These are phyloP conservation scores for Quercus glauca DNA, from an alignment of 306 rosid species.

Conservation along the genomic window DNA sequence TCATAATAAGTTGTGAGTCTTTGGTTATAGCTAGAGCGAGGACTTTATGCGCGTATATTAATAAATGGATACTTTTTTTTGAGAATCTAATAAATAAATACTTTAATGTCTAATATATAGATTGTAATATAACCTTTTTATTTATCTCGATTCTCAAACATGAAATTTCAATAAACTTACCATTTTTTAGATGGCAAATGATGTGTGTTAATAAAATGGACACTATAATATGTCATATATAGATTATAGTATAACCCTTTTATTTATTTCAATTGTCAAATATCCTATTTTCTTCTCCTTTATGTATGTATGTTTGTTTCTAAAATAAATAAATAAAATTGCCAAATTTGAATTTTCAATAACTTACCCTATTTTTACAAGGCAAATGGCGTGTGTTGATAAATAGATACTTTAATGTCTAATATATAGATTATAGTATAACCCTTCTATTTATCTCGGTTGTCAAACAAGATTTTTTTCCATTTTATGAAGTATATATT, in stretches of 20 bases:
- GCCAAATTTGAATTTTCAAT: neutral
- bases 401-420: too few species aligned
- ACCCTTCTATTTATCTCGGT: neutral
- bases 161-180: neutral
- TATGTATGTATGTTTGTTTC: too few species aligned
- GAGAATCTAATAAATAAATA: too few species aligned
- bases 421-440: too few species aligned
- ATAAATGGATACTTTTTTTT: neutral
- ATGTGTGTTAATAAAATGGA: neutral
- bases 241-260: neutral
- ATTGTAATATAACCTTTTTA: neutral
- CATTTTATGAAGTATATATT: too few species aligned
- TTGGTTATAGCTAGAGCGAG: too few species aligned
- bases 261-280: constrained; percentile 1
- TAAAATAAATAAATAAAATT: too few species aligned
- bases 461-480: neutral
- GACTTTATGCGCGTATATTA: neutral
- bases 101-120: too few species aligned
- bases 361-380: neutral
- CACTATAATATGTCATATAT: too few species aligned
- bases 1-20: too few species aligned
- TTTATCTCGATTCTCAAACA: neutral
- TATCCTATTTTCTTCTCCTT: too few species aligned
- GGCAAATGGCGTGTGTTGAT: neutral
- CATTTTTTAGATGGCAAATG: neutral